Evolutionary conservation across 2,329 filamentous ascomycete species (phyloP).

Genomic region (Stachybotrys echinatus): DNA sequence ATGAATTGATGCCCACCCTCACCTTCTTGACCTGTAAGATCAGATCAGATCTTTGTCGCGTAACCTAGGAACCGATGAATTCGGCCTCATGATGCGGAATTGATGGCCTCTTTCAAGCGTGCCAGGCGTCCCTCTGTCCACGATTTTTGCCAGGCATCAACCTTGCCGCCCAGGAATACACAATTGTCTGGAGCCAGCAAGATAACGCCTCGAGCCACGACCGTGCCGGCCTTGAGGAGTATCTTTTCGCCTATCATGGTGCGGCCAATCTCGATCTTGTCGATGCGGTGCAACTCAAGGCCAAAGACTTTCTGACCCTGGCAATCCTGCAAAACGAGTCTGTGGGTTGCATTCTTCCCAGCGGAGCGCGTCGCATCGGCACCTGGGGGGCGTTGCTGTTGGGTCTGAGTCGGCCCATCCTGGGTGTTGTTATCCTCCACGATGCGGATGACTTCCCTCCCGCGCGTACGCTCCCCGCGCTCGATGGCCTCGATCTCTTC

Average conservation of each 20-base stretch:
- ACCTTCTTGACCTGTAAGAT: too few relatives aligned
- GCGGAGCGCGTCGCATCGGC: conserved; percentile 13
- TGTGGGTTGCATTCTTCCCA: conserved; percentile 60
- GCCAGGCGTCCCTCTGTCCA: conserved; percentile 72
- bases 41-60: too few relatives aligned
- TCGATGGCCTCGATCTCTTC: conserved; percentile 72
- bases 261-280: conserved; percentile 60
- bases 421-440: conserved; percentile 45
- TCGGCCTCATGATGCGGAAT: background rate
- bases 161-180: conserved; percentile 78
- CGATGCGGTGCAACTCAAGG: conserved; percentile 64
- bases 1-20: background rate
- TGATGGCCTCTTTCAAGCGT: conserved; percentile 52
- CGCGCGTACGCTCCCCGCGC: conserved; percentile 67
- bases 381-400: conserved; percentile 7
- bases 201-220: conserved; percentile 71
- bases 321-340: conserved; percentile 77
- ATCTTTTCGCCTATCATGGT: conserved; percentile 76
- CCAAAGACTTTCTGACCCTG: conserved; percentile 64
- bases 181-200: conserved; percentile 66
- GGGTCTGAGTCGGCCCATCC: conserved; percentile 23
- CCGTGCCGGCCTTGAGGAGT: conserved; percentile 58
- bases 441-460: conserved; percentile 77
- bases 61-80: too few relatives aligned
- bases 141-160: conserved; percentile 72